These are phyloP conservation scores for Glebionis coronaria DNA, from an alignment of 129 eudicot species.

Conservation along the genomic window DNA sequence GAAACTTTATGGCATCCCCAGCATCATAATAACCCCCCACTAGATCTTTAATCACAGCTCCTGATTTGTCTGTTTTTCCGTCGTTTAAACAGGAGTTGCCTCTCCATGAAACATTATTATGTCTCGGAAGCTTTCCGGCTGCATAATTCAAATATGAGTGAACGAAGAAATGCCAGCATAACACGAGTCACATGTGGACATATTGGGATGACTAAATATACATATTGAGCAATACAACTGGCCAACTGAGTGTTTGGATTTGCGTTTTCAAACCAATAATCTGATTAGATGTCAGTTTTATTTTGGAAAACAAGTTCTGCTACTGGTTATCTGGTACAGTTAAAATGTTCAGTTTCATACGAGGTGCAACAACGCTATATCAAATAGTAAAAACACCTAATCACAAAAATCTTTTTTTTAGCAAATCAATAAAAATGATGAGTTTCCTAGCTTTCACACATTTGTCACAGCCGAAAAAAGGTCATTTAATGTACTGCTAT, in stretches of 20 bases:
- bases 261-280: no score
- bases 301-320: no score
- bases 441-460: background rate
- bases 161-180: background rate
- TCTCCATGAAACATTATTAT: conserved; percentile 91
- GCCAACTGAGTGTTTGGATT: no score
- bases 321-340: no score
- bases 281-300: no score
- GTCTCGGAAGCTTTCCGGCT: conserved; percentile 86
- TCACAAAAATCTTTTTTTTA: no score
- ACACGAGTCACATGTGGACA: background rate
- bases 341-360: no score
- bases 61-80: conserved; percentile 50
- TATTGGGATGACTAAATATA: no score
- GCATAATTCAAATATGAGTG: conserved; percentile 23
- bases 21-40: conserved; percentile 93
- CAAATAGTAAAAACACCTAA: background rate
- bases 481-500: background rate
- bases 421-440: no score
- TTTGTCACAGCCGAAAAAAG: background rate
- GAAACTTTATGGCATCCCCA: conserved; percentile 91
- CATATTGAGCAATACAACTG: no score
- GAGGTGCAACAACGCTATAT: background rate
- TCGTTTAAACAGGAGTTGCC: conserved; percentile 78
- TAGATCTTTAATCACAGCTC: conserved; percentile 53